phyloP scores from a whole-genome alignment of 345 rosid genomes.

The Populus simonii region DNA sequence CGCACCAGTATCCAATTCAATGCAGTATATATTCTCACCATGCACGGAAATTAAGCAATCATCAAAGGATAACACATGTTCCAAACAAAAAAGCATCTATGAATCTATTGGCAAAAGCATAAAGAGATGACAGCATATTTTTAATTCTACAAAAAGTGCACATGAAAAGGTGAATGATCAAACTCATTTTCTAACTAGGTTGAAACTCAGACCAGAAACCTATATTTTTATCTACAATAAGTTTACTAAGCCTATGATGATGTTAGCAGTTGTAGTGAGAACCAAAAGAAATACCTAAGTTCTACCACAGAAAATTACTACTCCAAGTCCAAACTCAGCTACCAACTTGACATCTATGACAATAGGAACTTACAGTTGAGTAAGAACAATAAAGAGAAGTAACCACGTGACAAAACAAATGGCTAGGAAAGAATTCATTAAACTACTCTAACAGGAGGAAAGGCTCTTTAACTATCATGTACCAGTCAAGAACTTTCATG shows the following conservation, averaged over 20 bases:
- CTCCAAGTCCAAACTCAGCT: not conserved
- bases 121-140: not conserved
- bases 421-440: not conserved
- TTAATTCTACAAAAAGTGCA: not conserved
- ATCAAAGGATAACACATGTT: not conserved
- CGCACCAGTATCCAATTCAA: not conserved
- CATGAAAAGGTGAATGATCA: not conserved
- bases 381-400: not conserved
- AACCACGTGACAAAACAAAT: not conserved
- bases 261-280: not conserved
- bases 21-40: not conserved
- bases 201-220: not conserved
- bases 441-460: not conserved
- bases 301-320: not conserved
- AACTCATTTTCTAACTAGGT: not conserved
- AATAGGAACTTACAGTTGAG: not conserved
- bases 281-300: not conserved
- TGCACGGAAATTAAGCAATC: not conserved
- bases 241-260: not conserved
- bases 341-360: not conserved
- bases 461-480: not conserved
- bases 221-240: not conserved
- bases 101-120: not conserved
- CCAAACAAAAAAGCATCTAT: not conserved
- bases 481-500: not conserved